These are phyloP conservation scores for Schwanniomyces vanrijiae DNA, from an alignment of 805 yeast genomes.

Conservation along the genomic window DNA sequence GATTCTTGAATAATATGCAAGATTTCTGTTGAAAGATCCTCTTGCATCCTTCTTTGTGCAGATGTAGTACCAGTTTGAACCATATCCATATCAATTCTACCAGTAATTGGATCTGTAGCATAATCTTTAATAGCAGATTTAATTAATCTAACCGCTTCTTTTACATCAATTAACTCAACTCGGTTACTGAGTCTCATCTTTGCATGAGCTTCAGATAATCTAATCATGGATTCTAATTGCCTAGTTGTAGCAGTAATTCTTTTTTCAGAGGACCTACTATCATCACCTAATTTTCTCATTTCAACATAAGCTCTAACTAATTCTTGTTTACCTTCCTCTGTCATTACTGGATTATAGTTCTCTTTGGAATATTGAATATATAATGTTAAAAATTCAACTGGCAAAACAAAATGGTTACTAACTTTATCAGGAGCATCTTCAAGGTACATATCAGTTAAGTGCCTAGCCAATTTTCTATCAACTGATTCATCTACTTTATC, in stretches of 20 bases:
- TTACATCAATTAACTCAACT: constrained; percentile 81
- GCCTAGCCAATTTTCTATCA: constrained; percentile 86
- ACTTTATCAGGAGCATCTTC: constrained; percentile 83
- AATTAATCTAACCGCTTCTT: constrained; percentile 90
- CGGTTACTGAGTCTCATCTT: constrained; percentile 78
- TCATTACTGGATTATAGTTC: constrained; percentile 73
- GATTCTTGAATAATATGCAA: constrained; percentile 52
- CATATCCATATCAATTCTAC: constrained; percentile 95
- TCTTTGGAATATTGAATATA: constrained; percentile 96
- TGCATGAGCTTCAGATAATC: constrained; percentile 95
- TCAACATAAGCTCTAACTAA: constrained; percentile 86
- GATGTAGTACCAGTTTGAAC: constrained; percentile 94
- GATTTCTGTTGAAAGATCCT: constrained; percentile 67
- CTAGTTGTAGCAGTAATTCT: constrained; percentile 97
- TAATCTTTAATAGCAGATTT: constrained; percentile 94
- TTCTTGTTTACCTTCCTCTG: constrained; percentile 78
- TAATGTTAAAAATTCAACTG: constrained; percentile 82
- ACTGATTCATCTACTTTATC: constrained; percentile 87
- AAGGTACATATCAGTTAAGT: constrained; percentile 86
- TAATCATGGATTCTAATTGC: constrained; percentile 93
- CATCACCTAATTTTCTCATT: constrained; percentile 94
- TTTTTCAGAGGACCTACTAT: constrained; percentile 77
- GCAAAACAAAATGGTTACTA: constrained; percentile 65
- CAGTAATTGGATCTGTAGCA: constrained; percentile 97
- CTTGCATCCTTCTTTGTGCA: constrained; percentile 76